Evolutionary conservation across 805 yeast genomes (phyloP).

Genomic region (Naumovozyma castellii): DNA sequence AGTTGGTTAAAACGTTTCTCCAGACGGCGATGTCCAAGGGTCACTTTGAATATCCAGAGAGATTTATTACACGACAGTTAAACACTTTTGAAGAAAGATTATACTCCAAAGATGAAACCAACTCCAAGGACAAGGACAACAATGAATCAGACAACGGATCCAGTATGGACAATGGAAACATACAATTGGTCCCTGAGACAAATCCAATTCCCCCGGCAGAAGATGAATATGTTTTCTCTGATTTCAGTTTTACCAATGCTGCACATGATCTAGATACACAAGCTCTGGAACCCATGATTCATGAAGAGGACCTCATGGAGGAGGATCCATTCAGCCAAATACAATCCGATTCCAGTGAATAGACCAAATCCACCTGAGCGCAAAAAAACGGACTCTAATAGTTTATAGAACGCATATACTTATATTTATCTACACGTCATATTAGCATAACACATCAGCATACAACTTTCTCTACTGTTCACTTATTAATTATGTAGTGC

Average conservation of each 20-base stretch:
- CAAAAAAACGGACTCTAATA: not conserved
- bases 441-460: not conserved
- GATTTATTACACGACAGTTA: conserved; percentile 17
- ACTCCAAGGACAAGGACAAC: not conserved
- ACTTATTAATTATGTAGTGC: too few species aligned
- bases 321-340: not conserved
- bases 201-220: not conserved
- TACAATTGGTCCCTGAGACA: not conserved
- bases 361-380: too few species aligned
- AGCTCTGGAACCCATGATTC: not conserved
- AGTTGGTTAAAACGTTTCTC: conserved; percentile 13
- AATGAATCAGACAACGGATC: not conserved
- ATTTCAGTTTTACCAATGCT: not conserved
- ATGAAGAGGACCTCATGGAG: not conserved
- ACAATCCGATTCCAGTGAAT: not conserved
- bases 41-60: conserved; percentile 14
- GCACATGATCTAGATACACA: not conserved
- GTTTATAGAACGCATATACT: not conserved
- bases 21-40: conserved; percentile 13
- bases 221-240: not conserved
- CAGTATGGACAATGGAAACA: not conserved
- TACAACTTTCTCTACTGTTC: too few species aligned
- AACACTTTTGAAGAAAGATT: conserved; percentile 16
- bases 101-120: conserved; percentile 1
- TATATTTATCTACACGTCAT: not conserved